Evolutionary conservation across 345 rosid genomes (phyloP).

Genomic region (Eucalyptus cloeziana): DNA sequence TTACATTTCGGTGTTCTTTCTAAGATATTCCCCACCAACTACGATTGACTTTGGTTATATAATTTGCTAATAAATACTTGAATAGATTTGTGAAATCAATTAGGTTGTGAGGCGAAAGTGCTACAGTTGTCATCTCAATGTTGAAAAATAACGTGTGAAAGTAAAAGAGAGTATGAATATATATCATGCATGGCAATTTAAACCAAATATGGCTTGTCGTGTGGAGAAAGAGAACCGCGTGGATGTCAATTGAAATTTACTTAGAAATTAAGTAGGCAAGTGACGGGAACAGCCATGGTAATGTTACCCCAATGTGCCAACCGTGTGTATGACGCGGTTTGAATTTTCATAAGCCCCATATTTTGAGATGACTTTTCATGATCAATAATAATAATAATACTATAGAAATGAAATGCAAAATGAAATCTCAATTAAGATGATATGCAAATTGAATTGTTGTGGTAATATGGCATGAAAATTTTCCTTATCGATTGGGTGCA

Average conservation of each 20-base stretch:
- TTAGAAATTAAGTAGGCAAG: neutral
- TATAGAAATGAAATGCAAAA: neutral
- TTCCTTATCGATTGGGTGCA: neutral
- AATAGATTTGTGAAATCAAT: neutral
- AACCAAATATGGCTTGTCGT: neutral
- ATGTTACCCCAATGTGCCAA: neutral
- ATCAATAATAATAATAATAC: neutral
- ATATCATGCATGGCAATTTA: too few relatives aligned
- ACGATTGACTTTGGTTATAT: neutral
- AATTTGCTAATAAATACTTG: neutral
- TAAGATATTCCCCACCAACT: neutral
- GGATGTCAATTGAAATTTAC: neutral
- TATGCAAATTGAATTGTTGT: neutral
- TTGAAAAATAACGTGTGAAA: too few relatives aligned
- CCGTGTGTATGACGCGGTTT: neutral
- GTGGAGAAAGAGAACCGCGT: neutral
- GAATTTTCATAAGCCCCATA: neutral
- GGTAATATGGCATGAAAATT: neutral
- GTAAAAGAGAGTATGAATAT: too few relatives aligned
- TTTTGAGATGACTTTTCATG: neutral
- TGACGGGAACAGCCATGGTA: neutral
- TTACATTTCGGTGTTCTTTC: neutral
- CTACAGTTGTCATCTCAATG: neutral
- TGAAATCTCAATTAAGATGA: neutral
- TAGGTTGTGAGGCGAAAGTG: neutral